Evolutionary conservation across 1,139 yeast species (phyloP).

Genomic region (Yamadazyma pseudoaaseri): DNA sequence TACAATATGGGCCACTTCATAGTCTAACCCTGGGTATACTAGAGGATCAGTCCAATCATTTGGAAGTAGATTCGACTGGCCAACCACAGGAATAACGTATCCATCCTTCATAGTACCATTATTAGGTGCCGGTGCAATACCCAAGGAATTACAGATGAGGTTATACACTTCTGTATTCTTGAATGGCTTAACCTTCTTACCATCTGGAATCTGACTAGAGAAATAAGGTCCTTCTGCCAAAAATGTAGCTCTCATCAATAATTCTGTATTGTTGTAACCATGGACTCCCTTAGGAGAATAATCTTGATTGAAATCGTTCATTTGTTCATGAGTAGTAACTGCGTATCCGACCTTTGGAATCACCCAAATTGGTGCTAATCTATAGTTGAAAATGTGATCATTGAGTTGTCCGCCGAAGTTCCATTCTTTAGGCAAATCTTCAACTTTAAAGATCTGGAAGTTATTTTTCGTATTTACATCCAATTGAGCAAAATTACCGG

Average conservation of each 20-base stretch:
- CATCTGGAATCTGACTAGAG: slow-evolving; percentile 21
- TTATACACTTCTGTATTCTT: slow-evolving; percentile 72
- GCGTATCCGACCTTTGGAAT: slow-evolving; percentile 81
- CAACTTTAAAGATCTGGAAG: slow-evolving; percentile 45
- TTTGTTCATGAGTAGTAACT: slow-evolving; percentile 60
- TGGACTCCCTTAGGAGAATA: slow-evolving; percentile 76
- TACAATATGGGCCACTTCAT: slow-evolving; percentile 45
- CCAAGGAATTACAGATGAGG: slow-evolving; percentile 67
- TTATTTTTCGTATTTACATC: slow-evolving; percentile 15
- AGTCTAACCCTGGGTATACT: slow-evolving; percentile 59
- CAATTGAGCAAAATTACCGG: slow-evolving; percentile 21
- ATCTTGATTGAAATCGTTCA: slow-evolving; percentile 46
- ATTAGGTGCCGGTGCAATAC: slow-evolving; percentile 54
- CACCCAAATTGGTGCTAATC: slow-evolving; percentile 85
- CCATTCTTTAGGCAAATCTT: slow-evolving; percentile 64
- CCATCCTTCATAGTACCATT: slow-evolving; percentile 47
- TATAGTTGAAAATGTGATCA: slow-evolving; percentile 46
- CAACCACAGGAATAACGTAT: slow-evolving; percentile 18
- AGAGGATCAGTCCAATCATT: slow-evolving; percentile 53
- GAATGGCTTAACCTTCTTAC: slow-evolving; percentile 55
- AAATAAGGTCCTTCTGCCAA: slow-evolving; percentile 83
- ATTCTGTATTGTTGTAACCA: slow-evolving; percentile 77
- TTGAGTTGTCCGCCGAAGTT: slow-evolving; percentile 56
- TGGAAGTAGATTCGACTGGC: slow-evolving; percentile 34
- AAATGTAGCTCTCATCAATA: slow-evolving; percentile 81